phyloP scores from a whole-genome alignment of 1,139 yeast genomes.

The Magnusiomyces suaveolens region DNA sequence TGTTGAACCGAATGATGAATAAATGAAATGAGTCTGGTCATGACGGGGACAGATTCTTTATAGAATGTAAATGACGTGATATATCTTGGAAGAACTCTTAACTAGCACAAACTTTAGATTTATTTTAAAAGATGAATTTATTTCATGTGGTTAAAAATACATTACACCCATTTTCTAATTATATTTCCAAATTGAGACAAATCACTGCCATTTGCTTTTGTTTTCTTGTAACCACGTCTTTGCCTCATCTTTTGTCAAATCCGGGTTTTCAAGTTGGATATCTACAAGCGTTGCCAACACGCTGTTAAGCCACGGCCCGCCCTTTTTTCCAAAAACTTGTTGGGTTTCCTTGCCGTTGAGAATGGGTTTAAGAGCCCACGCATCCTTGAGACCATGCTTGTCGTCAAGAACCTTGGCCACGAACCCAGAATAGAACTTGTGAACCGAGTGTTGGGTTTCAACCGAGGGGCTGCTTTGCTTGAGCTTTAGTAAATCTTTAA shows the following conservation, averaged over 20 bases:
- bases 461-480: background rate
- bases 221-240: conserved; percentile 14
- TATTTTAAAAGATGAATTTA: too few relatives aligned
- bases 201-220: background rate
- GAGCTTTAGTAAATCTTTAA: conserved; percentile 12
- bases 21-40: too few relatives aligned
- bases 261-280: conserved; percentile 73
- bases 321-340: conserved; percentile 43
- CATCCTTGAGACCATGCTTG: conserved; percentile 21
- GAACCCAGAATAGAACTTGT: conserved; percentile 15
- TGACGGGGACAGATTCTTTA: too few relatives aligned
- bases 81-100: too few relatives aligned
- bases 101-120: too few relatives aligned
- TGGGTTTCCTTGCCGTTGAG: conserved; percentile 52
- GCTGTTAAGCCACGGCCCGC: conserved; percentile 77
- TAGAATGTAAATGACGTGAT: too few relatives aligned
- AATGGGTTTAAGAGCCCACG: conserved; percentile 31
- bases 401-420: conserved; percentile 17
- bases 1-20: too few relatives aligned
- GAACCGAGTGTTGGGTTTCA: background rate
- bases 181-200: too few relatives aligned
- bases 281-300: conserved; percentile 46
- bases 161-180: too few relatives aligned
- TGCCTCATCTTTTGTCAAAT: conserved; percentile 44
- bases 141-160: too few relatives aligned